Evolutionary conservation across 208 protist genomes (phyloP).

Genomic region (Leishmania mexicana): DNA sequence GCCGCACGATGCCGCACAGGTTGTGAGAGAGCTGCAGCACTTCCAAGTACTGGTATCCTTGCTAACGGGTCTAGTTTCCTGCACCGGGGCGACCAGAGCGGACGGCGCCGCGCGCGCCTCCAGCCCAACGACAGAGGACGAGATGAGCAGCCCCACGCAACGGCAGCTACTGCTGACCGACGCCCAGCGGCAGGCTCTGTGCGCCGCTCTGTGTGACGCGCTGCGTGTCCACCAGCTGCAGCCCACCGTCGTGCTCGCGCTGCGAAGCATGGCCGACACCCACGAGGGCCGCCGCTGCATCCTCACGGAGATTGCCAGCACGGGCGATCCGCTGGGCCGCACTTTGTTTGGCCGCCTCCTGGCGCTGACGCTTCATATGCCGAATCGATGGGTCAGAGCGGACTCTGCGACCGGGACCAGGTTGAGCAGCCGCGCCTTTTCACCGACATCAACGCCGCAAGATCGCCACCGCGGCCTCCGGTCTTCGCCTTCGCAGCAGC

Average conservation of each 20-base stretch:
- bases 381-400: slow-evolving; percentile 11
- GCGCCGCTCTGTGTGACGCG: slow-evolving; percentile 38
- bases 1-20: neutral
- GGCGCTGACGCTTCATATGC: slow-evolving; percentile 49
- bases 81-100: neutral
- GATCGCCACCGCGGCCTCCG: slow-evolving; percentile 6
- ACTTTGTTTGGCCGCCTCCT: slow-evolving; percentile 75
- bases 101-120: neutral
- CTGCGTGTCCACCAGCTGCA: slow-evolving; percentile 40
- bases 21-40: slow-evolving; percentile 32
- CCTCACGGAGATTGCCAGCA: slow-evolving; percentile 53
- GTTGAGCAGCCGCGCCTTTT: neutral
- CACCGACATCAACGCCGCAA: slow-evolving; percentile 7
- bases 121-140: neutral
- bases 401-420: neutral
- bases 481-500: neutral
- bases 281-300: slow-evolving; percentile 54
- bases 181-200: slow-evolving; percentile 32
- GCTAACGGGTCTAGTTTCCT: slow-evolving; percentile 44
- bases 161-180: neutral
- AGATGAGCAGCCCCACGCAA: neutral
- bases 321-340: slow-evolving; percentile 58
- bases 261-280: slow-evolving; percentile 36
- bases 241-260: slow-evolving; percentile 36
- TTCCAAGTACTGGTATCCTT: slow-evolving; percentile 47